Conservation (phyloP, 1,284 basidiomycete genomes). For the Cutaneotrichosporon dermatis region DNA sequence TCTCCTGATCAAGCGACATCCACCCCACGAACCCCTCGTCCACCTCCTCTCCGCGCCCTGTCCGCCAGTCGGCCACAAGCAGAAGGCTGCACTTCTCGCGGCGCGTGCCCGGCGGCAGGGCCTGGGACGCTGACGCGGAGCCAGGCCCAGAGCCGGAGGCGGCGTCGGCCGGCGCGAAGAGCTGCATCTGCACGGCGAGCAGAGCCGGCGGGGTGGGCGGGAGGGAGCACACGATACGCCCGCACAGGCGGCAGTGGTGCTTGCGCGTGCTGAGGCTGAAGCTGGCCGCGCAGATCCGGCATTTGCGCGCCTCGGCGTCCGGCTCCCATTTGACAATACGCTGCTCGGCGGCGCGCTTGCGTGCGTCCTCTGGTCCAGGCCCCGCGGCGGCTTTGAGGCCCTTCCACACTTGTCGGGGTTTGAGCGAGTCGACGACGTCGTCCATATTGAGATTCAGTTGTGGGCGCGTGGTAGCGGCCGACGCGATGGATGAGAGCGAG, state of each 20-base stretch:
- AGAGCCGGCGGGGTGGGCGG: constrained; percentile 60
- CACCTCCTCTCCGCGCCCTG: constrained; percentile 73
- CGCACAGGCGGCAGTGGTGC: constrained; percentile 94
- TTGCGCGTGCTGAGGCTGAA: constrained; percentile 90
- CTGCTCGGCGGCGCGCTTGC: constrained; percentile 68
- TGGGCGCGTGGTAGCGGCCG: too few relatives aligned
- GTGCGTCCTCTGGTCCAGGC: constrained; percentile 52
- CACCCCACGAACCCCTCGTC: constrained; percentile 75
- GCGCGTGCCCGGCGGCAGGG: constrained; percentile 52
- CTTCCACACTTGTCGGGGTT: constrained; percentile 46
- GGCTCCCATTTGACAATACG: constrained; percentile 92
- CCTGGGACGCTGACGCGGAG: too few relatives aligned
- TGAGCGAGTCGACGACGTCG: constrained; percentile 37
- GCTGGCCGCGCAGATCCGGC: constrained; percentile 76
- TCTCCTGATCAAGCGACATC: constrained; percentile 35
- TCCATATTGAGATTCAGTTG: constrained; percentile 4
- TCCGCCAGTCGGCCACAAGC: constrained; percentile 71
- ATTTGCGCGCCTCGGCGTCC: constrained; percentile 68
- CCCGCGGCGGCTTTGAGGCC: constrained; percentile 59
- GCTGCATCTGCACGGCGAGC: constrained; percentile 50
- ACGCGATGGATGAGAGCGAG: constrained; percentile 18
- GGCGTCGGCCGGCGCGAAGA: constrained; percentile 39
- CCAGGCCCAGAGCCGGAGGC: constrained; percentile 15
- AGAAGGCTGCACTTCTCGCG: constrained; percentile 67
- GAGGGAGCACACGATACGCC: constrained; percentile 84